Evolutionary conservation across 768 basidiomycete species (phyloP).

Genomic region (Leucosporidium creatinivorum): DNA sequence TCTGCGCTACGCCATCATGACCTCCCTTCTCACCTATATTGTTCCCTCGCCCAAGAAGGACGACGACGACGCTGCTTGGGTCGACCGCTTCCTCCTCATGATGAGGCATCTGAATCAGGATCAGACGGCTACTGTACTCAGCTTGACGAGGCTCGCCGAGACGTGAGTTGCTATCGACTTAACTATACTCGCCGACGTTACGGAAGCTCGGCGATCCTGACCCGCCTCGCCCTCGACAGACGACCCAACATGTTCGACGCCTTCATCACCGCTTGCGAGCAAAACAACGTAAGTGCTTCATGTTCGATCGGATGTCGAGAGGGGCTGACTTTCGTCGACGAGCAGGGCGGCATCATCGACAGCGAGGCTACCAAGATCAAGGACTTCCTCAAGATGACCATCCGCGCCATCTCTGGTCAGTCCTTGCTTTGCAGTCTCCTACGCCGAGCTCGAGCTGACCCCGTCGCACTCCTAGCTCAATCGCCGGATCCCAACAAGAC

Average conservation of each 20-base stretch:
- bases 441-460: too few relatives aligned
- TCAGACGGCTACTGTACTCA: constrained; percentile 54
- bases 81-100: constrained; percentile 66
- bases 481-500: constrained; percentile 60
- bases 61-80: constrained; percentile 69
- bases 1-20: constrained; percentile 54
- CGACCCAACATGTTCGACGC: constrained; percentile 50
- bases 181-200: neutral
- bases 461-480: constrained; percentile 46
- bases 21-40: constrained; percentile 64
- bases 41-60: constrained; percentile 62
- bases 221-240: neutral
- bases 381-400: constrained; percentile 51
- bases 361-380: constrained; percentile 53
- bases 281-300: constrained; percentile 65
- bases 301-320: too few relatives aligned
- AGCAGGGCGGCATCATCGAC: constrained; percentile 82
- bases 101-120: constrained; percentile 59
- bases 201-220: too few relatives aligned
- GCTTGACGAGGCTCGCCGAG: constrained; percentile 57
- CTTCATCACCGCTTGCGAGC: constrained; percentile 65
- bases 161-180: neutral
- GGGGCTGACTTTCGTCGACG: constrained; percentile 6
- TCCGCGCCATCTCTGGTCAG: constrained; percentile 61
- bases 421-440: too few relatives aligned